phyloP scores from a whole-genome alignment of 2,329 filamentous ascomycete genomes.

The Emericellopsis atlantica region DNA sequence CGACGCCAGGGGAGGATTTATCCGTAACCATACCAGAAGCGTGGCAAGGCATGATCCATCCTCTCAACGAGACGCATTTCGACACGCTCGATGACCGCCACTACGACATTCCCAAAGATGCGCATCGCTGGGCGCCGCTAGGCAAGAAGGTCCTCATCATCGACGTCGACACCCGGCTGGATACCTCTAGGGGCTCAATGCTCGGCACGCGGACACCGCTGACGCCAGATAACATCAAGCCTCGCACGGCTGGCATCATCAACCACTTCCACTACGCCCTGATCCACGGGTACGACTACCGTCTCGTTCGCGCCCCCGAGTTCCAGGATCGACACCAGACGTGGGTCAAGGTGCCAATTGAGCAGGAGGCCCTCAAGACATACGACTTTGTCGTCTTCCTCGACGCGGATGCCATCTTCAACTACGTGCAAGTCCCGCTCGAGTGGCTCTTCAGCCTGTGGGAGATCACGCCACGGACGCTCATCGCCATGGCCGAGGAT shows the following conservation, averaged over 20 bases:
- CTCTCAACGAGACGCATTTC: too few relatives aligned
- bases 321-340: constrained; percentile 27
- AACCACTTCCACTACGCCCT: constrained; percentile 24
- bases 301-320: constrained; percentile 27
- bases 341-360: constrained; percentile 29
- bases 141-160: constrained; percentile 3
- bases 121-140: constrained; percentile 1
- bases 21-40: too few relatives aligned
- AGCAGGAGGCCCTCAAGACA: constrained; percentile 21
- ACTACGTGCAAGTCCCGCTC: constrained; percentile 26
- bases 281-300: constrained; percentile 36
- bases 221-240: not conserved
- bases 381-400: constrained; percentile 30
- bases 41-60: too few relatives aligned
- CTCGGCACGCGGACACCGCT: not conserved
- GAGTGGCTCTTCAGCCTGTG: constrained; percentile 36
- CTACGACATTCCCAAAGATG: not conserved
- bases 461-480: constrained; percentile 23
- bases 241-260: constrained; percentile 12
- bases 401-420: constrained; percentile 29
- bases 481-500: constrained; percentile 31
- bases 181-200: not conserved
- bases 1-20: too few relatives aligned
- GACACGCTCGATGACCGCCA: constrained; percentile 2
- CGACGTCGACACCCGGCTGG: constrained; percentile 2